phyloP scores from a whole-genome alignment of 371 early-diverging fungal genomes.

The Mortierella sp. region DNA sequence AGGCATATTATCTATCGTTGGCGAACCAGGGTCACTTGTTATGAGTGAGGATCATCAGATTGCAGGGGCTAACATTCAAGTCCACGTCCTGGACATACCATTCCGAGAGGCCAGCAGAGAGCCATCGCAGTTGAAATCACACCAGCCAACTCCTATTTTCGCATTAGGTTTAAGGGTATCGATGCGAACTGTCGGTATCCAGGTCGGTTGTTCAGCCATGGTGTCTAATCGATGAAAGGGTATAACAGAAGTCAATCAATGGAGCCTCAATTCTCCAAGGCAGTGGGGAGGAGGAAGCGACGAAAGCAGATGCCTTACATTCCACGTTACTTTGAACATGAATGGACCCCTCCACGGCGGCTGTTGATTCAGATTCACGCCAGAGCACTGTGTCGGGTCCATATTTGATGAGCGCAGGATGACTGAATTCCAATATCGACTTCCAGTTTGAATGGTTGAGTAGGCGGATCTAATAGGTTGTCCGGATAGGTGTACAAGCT shows the following conservation, averaged over 20 bases:
- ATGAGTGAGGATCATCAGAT: too few species aligned
- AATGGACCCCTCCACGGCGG: constrained; percentile 17
- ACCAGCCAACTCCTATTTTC: constrained; percentile 50
- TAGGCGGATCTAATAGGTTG: constrained; percentile 29
- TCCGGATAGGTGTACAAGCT: background rate
- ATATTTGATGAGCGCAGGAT: constrained; percentile 34
- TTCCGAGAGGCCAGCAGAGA: constrained; percentile 45
- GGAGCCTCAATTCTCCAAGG: background rate
- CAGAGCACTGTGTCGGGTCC: constrained; percentile 40
- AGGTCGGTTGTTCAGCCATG: constrained; percentile 41
- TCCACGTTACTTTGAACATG: constrained; percentile 35
- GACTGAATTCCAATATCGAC: constrained; percentile 28
- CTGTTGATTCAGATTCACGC: constrained; percentile 49
- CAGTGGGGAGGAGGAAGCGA: background rate
- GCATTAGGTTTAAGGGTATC: constrained; percentile 50
- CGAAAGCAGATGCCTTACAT: constrained; percentile 17
- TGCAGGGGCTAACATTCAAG: too few species aligned
- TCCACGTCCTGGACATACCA: too few species aligned
- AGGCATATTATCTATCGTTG: constrained; percentile 44
- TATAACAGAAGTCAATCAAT: background rate
- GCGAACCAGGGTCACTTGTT: background rate
- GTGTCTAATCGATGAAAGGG: constrained; percentile 10
- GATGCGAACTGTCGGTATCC: constrained; percentile 31
- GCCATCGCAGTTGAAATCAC: constrained; percentile 52
- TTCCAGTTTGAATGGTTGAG: constrained; percentile 45